Conservation (phyloP, 164 flowering plant genomes). For the Vitis labrusca region DNA sequence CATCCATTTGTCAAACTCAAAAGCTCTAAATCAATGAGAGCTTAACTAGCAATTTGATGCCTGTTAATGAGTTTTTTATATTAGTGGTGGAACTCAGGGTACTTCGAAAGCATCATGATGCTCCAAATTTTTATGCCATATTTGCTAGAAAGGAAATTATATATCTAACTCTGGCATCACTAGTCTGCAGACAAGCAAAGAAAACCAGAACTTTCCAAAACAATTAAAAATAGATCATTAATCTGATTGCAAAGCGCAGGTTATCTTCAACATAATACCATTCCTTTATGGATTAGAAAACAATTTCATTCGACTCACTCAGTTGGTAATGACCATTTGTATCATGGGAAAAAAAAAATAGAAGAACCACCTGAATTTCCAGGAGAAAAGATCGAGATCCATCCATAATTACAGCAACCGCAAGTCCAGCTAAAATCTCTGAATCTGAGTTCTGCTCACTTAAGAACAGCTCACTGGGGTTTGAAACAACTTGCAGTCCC, state of each 20-base stretch:
- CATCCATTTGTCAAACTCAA: neutral
- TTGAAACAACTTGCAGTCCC: constrained; percentile 79
- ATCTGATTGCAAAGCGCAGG: neutral
- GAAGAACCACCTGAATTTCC: constrained; percentile 76
- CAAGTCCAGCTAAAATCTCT: constrained; percentile 81
- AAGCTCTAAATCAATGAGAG: neutral
- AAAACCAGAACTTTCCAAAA: no score
- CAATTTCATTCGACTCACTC: neutral
- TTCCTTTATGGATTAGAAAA: neutral
- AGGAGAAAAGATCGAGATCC: constrained; percentile 84
- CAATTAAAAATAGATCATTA: no score
- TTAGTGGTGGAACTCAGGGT: neutral
- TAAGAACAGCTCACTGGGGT: constrained; percentile 84
- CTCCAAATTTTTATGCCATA: neutral
- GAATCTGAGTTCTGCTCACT: constrained; percentile 64
- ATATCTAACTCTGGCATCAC: no score
- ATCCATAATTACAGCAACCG: constrained; percentile 87
- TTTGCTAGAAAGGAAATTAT: neutral
- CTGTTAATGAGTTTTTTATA: neutral
- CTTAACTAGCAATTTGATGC: neutral
- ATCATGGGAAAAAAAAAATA: neutral
- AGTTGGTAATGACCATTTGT: neutral
- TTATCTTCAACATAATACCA: neutral
- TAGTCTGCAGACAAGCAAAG: no score
- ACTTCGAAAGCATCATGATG: neutral